A percentile compares a stretch with the other conserved stretches of the same genome.
These are phyloP conservation scores for Talaromyces funiculosus DNA, from an alignment of 2,329 filamentous ascomycete species.

Conservation along the genomic window DNA sequence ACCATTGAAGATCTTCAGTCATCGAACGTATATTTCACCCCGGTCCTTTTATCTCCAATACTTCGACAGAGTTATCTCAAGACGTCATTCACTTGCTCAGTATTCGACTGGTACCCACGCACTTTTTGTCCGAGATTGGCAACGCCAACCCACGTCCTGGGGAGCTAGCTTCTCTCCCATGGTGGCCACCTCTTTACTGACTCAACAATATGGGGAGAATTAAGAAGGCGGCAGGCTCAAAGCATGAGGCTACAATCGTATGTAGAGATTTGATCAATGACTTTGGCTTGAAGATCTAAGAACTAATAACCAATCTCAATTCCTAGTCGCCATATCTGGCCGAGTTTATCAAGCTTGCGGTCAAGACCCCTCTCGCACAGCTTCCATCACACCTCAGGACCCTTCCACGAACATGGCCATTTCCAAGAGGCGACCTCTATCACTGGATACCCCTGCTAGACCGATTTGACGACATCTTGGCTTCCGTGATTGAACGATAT, in stretches of 20 bases:
- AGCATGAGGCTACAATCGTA: conserved; percentile 49
- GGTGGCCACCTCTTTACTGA: conserved; percentile 31
- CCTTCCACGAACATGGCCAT: conserved; percentile 89
- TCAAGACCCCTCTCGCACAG: conserved; percentile 59
- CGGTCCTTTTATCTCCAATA: not conserved
- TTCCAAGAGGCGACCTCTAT: conserved; percentile 90
- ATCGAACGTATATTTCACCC: not conserved
- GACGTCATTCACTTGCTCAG: conserved; percentile 13
- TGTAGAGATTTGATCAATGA: conserved; percentile 20
- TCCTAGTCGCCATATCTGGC: conserved; percentile 78
- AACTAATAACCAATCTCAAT: conserved; percentile 17
- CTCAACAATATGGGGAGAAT: conserved; percentile 47
- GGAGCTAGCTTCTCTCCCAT: conserved; percentile 31
- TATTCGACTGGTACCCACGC: not conserved
- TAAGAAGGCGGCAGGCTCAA: conserved; percentile 48
- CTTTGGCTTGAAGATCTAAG: conserved; percentile 38
- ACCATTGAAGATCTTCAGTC: not conserved
- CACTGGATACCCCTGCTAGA: conserved; percentile 97
- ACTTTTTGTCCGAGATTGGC: conserved; percentile 1
- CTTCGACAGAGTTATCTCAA: not conserved
- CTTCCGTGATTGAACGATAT: conserved; percentile 75
- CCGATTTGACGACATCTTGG: conserved; percentile 83
- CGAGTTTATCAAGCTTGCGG: conserved; percentile 69
- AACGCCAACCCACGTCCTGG: conserved; percentile 21
- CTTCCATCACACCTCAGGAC: conserved; percentile 69